phyloP scores from a whole-genome alignment of 2,329 filamentous ascomycete genomes.

The Cladorrhinum sp. region DNA sequence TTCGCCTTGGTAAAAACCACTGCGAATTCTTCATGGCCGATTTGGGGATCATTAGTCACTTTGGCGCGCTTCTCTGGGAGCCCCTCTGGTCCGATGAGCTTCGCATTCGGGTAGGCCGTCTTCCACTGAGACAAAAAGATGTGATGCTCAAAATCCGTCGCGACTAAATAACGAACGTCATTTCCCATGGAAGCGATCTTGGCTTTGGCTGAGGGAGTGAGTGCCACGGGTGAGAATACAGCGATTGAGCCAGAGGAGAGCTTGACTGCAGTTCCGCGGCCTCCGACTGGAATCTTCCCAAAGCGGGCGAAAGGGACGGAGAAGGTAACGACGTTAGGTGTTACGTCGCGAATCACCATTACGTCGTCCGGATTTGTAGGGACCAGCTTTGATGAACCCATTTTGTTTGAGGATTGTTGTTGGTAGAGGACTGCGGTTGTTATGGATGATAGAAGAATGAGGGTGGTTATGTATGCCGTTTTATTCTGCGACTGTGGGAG shows the following conservation, averaged over 20 bases:
- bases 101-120: slow-evolving; percentile 71
- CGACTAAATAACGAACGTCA: slow-evolving; percentile 78
- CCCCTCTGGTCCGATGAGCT: slow-evolving; percentile 77
- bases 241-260: slow-evolving; percentile 75
- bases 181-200: slow-evolving; percentile 64
- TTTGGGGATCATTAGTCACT: slow-evolving; percentile 53
- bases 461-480: slow-evolving; percentile 23
- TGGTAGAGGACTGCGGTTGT: slow-evolving; percentile 67
- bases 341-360: slow-evolving; percentile 86
- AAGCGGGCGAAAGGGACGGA: slow-evolving; percentile 83
- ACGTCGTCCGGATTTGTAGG: slow-evolving; percentile 72
- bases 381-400: slow-evolving; percentile 64
- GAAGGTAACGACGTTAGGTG: slow-evolving; percentile 72
- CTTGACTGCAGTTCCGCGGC: slow-evolving; percentile 80
- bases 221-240: slow-evolving; percentile 86
- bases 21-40: slow-evolving; percentile 56
- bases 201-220: slow-evolving; percentile 69
- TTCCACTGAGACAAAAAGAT: slow-evolving; percentile 89
- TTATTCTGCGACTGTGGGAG: neutral
- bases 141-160: slow-evolving; percentile 90
- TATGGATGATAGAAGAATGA: slow-evolving; percentile 40
- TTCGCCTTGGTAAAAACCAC: slow-evolving; percentile 61
- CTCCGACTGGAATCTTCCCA: slow-evolving; percentile 77
- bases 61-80: slow-evolving; percentile 77
- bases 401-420: slow-evolving; percentile 33